A percentile compares a stretch with the other conserved stretches of the same genome.
Evolutionary conservation across 352 stramenopile genomes (phyloP).

Genomic region (Globisporangium paddicum): DNA sequence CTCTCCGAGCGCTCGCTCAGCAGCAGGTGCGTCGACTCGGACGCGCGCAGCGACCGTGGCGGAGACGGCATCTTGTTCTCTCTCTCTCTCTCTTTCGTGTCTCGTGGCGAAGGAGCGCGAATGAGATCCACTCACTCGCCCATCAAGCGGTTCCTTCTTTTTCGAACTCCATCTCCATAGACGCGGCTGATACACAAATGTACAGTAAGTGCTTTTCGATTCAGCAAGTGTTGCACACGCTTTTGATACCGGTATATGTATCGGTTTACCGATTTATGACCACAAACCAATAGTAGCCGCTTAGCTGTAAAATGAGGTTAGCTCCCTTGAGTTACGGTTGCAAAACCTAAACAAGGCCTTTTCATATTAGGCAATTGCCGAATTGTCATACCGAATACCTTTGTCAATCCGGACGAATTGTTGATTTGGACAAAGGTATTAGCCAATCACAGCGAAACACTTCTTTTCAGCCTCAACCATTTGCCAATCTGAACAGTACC

Average conservation of each 20-base stretch:
- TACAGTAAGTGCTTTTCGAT: not conserved
- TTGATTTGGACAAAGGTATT: too few species aligned
- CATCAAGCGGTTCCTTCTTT: not conserved
- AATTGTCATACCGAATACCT: too few species aligned
- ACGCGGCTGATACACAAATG: not conserved
- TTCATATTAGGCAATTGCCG: too few species aligned
- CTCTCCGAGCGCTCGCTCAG: not conserved
- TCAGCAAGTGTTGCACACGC: constrained; percentile 4
- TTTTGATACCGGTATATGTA: too few species aligned
- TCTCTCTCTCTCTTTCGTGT: not conserved
- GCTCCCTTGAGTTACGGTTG: not conserved
- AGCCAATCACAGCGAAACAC: too few species aligned
- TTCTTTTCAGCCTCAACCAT: too few species aligned
- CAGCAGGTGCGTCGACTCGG: constrained; percentile 9
- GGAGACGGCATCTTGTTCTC: not conserved
- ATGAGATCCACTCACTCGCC: not conserved
- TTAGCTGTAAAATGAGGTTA: not conserved
- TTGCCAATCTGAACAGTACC: too few species aligned
- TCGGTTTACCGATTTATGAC: too few species aligned
- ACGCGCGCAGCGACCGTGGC: not conserved
- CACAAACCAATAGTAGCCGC: too few species aligned
- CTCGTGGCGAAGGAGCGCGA: not conserved
- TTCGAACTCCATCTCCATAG: constrained; percentile 1
- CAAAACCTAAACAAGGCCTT: constrained; percentile 10
- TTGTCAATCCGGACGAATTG: too few species aligned